Conservation (phyloP, 805 yeast species). For the Pichia eremophila region DNA sequence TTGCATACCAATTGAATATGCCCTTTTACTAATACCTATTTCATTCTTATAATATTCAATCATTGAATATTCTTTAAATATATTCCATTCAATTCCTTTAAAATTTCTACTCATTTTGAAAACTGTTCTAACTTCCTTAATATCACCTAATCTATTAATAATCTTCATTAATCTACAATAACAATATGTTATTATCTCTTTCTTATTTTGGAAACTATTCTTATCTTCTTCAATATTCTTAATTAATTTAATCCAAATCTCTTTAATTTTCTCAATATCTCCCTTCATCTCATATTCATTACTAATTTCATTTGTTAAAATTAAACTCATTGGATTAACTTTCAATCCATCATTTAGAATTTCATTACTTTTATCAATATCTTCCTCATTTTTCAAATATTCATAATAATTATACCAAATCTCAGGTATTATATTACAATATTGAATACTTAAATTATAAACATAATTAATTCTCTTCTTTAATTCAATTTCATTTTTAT, state of each 20-base stretch:
- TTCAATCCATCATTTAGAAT: constrained; percentile 44
- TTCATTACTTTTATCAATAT: constrained; percentile 23
- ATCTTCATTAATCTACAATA: constrained; percentile 66
- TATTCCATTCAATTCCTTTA: constrained; percentile 56
- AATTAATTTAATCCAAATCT: constrained; percentile 42
- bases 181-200: constrained; percentile 42
- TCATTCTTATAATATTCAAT: constrained; percentile 68
- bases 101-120: constrained; percentile 65
- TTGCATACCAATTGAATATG: constrained; percentile 73
- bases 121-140: constrained; percentile 55
- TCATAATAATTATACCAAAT: constrained; percentile 59
- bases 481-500: constrained; percentile 35
- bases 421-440: constrained; percentile 58
- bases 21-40: constrained; percentile 58
- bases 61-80: constrained; percentile 73
- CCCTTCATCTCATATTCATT: constrained; percentile 58
- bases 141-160: constrained; percentile 42
- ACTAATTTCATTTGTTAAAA: constrained; percentile 57
- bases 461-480: constrained; percentile 57
- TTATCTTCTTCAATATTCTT: constrained; percentile 21
- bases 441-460: constrained; percentile 58
- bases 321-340: constrained; percentile 62
- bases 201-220: constrained; percentile 2
- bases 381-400: constrained; percentile 13
- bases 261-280: constrained; percentile 40